Evolutionary conservation across 345 rosid genomes (phyloP).

Genomic region (Arabidopsis suecica): DNA sequence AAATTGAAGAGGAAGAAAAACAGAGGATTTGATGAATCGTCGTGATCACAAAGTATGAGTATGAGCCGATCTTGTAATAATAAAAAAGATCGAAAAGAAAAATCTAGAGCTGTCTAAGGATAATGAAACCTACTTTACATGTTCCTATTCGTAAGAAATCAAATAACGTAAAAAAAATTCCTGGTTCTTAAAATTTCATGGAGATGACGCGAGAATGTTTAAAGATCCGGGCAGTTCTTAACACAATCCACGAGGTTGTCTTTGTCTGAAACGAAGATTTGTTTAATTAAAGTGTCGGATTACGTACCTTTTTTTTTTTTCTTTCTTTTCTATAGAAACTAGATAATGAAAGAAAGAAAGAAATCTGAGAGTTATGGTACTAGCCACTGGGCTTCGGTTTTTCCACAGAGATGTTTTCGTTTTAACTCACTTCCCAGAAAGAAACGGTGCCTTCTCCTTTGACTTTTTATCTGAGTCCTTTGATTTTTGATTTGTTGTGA

Average conservation of each 20-base stretch:
- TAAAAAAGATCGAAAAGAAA: slow-evolving; percentile 1
- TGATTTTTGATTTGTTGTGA: slow-evolving; percentile 22
- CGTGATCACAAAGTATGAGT: slow-evolving; percentile 30
- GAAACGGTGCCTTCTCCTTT: slow-evolving; percentile 42
- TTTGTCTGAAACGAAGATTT: slow-evolving; percentile 19
- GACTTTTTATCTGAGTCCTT: slow-evolving; percentile 35
- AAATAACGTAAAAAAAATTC: slow-evolving; percentile 19
- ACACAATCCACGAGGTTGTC: slow-evolving; percentile 20
- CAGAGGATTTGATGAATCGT: slow-evolving; percentile 20
- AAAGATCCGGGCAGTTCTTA: slow-evolving; percentile 24
- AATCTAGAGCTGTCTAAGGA: slow-evolving; percentile 15
- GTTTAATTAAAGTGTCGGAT: slow-evolving; percentile 4
- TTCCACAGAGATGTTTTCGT: slow-evolving; percentile 37
- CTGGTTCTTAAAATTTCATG: slow-evolving; percentile 25
- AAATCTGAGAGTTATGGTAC: slow-evolving; percentile 33
- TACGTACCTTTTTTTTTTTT: not conserved
- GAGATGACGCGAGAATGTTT: slow-evolving; percentile 31
- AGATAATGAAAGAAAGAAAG: slow-evolving; percentile 9
- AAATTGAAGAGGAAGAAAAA: not conserved
- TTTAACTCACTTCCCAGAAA: slow-evolving; percentile 32
- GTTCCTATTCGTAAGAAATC: not conserved
- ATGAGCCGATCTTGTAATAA: slow-evolving; percentile 11
- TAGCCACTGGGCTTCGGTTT: slow-evolving; percentile 30
- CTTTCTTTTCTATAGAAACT: not conserved
- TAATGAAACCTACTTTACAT: not conserved